Conservation (phyloP, 2,329 filamentous ascomycete genomes). For the Dothideomycetes sp. region DNA sequence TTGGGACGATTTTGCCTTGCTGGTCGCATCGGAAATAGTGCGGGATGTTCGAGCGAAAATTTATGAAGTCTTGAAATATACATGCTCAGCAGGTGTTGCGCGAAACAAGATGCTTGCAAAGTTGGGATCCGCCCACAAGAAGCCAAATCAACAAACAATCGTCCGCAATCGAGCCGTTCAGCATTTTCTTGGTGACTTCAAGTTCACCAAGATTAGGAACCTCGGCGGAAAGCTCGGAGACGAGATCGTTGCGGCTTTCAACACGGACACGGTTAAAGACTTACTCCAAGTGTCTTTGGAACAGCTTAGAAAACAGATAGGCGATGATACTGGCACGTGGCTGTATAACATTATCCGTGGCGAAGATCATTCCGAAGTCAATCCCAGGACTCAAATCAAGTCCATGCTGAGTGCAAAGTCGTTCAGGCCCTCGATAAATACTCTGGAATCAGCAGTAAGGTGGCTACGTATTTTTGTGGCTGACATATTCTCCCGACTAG, state of each 20-base stretch:
- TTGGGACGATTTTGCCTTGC: conserved; percentile 88
- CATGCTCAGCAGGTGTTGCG: conserved; percentile 82
- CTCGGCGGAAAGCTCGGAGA: conserved; percentile 93
- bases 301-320: conserved; percentile 66
- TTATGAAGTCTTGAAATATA: conserved; percentile 66
- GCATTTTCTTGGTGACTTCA: conserved; percentile 73
- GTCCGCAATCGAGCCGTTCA: conserved; percentile 74
- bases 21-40: conserved; percentile 83
- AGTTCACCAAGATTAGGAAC: conserved; percentile 90
- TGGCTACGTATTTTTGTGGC: conserved; percentile 89
- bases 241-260: conserved; percentile 70
- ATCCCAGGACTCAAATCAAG: conserved; percentile 84
- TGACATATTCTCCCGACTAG: conserved; percentile 80
- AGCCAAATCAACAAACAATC: conserved; percentile 91
- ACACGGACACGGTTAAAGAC: conserved; percentile 69
- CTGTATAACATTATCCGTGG: conserved; percentile 78
- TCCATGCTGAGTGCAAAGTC: conserved; percentile 96
- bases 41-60: conserved; percentile 63
- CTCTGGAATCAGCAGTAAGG: conserved; percentile 63
- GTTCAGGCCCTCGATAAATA: conserved; percentile 76
- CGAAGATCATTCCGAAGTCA: conserved; percentile 80
- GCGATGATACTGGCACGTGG: conserved; percentile 79
- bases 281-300: conserved; percentile 64
- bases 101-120: conserved; percentile 95
- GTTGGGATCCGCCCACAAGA: conserved; percentile 81